Evolutionary conservation across 805 yeast genomes (phyloP), one percentile per base, ranked within the genome.

Genomic region (Priceomyces carsonii): DNA sequence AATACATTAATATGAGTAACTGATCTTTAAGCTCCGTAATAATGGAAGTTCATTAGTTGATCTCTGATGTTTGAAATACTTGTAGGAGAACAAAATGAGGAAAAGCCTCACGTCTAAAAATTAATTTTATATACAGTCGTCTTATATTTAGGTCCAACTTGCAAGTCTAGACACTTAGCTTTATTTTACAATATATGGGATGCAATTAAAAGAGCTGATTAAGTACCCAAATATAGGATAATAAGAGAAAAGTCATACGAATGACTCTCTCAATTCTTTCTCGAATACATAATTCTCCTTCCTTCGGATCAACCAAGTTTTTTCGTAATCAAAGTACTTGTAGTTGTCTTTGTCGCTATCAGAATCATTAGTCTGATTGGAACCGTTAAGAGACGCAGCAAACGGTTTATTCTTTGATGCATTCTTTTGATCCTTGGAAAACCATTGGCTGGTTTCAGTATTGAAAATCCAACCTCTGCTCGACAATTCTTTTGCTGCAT

Each of bases 261-360:
- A 63, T 5, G 56, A 51, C 45, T 63, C 61, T 42, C 64, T 55
- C 27, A 52, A 32, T 20, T 57, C 60, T 8, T 50, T 50, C 27
- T 50, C 51, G 39, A 71, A 63, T 32, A 44, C 47, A 39, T 61
- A 71, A 18, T 57, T 57, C 36, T 68, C 73, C 47, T 57, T 70
- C 40, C 73, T 59, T 44, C 74, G 60, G 19, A 67, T 64, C 45
- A 64, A 57, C 81, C 81, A 76, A 8, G 73, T 66, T 55, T 64
- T 65, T 56, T 84, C 88, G 55, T 79, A 83, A 59, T 90, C 97
- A 59, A 91, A 90, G 61, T 84, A 85, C 50, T 90, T 81, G 79
- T 88, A 86, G 18, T 59, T 58, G 36, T 54, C 51, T 74, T 57
- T 12, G 10, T 18, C 25, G 4, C 12, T 16, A 4, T 29, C 24